phyloP scores from a whole-genome alignment of 108 stramenopile species.

The Pelagomonas calceolata region DNA sequence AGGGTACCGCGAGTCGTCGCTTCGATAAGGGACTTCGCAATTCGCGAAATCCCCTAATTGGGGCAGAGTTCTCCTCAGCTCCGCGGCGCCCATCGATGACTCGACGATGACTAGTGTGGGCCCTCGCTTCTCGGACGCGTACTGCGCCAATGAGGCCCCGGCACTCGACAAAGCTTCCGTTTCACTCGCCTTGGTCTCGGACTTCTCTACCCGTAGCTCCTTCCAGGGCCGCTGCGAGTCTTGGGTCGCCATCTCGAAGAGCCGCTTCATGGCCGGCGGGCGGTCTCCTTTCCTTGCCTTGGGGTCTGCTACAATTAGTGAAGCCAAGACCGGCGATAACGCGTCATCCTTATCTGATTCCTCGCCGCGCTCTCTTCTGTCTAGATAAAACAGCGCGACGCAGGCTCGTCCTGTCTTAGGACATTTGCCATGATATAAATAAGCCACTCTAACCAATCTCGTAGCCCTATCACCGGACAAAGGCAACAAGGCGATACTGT shows the following conservation, averaged over 20 bases:
- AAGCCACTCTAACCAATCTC: conserved; percentile 59
- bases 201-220: conserved; percentile 39
- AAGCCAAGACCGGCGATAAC: conserved; percentile 44
- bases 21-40: conserved; percentile 62
- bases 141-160: conserved; percentile 54
- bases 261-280: neutral
- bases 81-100: conserved; percentile 36
- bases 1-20: conserved; percentile 60
- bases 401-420: conserved; percentile 54
- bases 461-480: conserved; percentile 1
- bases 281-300: neutral
- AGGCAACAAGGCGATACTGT: neutral
- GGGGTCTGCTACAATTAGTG: conserved; percentile 57
- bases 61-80: conserved; percentile 56
- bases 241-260: neutral
- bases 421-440: conserved; percentile 60
- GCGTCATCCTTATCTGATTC: conserved; percentile 20
- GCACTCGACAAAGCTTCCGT: conserved; percentile 50
- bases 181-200: conserved; percentile 51
- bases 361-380: no score
- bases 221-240: conserved; percentile 29
- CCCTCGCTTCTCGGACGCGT: conserved; percentile 62
- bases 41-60: conserved; percentile 69
- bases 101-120: conserved; percentile 70
- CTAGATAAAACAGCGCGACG: conserved; percentile 55